phyloP scores from a whole-genome alignment of 2,329 filamentous ascomycete genomes.

The Colletotrichum tanaceti region DNA sequence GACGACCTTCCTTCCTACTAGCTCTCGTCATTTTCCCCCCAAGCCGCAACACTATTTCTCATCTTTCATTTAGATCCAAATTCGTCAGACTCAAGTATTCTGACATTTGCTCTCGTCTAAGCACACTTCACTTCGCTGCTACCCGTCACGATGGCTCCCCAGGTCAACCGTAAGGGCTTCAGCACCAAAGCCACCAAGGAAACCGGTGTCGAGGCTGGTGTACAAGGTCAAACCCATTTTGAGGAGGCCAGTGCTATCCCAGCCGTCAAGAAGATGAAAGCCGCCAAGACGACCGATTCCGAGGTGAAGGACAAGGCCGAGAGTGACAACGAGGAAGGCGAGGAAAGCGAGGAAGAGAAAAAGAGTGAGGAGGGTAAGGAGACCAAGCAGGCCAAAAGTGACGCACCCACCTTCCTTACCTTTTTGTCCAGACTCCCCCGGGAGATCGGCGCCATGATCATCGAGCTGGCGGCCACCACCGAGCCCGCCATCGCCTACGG shows the following conservation, averaged over 20 bases:
- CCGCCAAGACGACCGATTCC: background rate
- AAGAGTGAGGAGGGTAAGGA: background rate
- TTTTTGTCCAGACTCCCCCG: background rate
- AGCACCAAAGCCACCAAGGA: background rate
- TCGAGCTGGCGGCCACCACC: background rate
- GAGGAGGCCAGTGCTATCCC: too few species aligned
- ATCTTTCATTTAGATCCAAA: too few species aligned
- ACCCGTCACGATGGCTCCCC: background rate
- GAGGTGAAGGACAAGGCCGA: too few species aligned
- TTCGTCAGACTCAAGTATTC: background rate
- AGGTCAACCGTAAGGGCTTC: background rate
- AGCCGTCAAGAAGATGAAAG: background rate
- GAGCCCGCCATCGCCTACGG: background rate
- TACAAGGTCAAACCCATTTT: background rate
- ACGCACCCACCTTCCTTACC: background rate
- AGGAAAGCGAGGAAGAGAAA: background rate
- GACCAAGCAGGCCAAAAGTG: background rate
- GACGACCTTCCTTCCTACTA: background rate
- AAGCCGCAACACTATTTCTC: fast-evolving
- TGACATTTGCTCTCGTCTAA: background rate
- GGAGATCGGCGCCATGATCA: background rate
- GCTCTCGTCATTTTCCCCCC: too few species aligned
- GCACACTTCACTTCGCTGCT: background rate
- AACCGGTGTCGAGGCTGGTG: too few species aligned
- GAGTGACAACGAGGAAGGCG: background rate